phyloP scores from a whole-genome alignment of 257 asterid genomes.

The Rubia yunnanensis region DNA sequence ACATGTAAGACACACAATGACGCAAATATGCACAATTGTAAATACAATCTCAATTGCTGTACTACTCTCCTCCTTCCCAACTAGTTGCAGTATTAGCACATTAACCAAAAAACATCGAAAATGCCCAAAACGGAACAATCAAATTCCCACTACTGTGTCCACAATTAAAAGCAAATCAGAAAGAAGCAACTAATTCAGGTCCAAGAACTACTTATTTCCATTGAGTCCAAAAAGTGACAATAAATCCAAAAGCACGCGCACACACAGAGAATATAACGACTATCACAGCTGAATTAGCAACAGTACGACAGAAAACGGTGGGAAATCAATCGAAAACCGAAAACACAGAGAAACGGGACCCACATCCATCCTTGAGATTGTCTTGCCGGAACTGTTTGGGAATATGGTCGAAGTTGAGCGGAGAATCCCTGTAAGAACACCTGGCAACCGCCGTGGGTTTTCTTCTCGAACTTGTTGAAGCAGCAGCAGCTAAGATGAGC shows the following conservation, averaged over 20 bases:
- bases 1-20: no score
- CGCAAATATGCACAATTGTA: background rate
- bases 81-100: background rate
- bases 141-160: background rate
- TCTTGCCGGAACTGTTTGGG: conserved; percentile 82
- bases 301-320: background rate
- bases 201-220: background rate
- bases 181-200: background rate
- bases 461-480: conserved; percentile 1
- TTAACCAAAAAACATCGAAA: background rate
- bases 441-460: conserved; percentile 29
- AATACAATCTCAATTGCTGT: background rate
- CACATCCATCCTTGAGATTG: conserved; percentile 85
- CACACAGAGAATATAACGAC: background rate
- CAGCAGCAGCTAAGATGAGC: conserved; percentile 26
- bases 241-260: background rate
- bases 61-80: background rate
- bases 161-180: background rate
- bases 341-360: conserved; percentile 9
- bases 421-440: conserved; percentile 44
- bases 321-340: background rate
- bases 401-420: conserved; percentile 54
- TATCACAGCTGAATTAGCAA: background rate
- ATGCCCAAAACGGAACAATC: background rate
- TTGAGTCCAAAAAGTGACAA: background rate